Conservation (phyloP, 2,329 filamentous ascomycete genomes). For the Madurella fahalii region DNA sequence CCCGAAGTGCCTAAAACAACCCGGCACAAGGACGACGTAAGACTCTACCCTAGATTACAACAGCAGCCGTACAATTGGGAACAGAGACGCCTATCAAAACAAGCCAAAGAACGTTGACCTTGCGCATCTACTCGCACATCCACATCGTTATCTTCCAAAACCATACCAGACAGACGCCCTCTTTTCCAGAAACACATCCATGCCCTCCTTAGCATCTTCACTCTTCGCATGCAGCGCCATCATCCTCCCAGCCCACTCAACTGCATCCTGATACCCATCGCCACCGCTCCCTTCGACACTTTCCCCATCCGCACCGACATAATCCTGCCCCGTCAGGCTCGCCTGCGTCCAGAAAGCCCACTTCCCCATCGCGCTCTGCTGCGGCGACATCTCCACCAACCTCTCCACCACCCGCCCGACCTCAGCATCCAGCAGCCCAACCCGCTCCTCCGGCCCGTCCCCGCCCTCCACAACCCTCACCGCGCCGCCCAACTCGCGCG, state of each 20-base stretch:
- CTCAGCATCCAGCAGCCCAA: slow-evolving; percentile 20
- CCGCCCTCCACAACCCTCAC: slow-evolving; percentile 27
- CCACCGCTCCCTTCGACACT: slow-evolving; percentile 8
- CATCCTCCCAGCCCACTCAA: slow-evolving; percentile 27
- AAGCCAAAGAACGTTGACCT: no score
- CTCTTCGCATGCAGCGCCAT: slow-evolving; percentile 31
- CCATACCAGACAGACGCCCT: slow-evolving; percentile 24
- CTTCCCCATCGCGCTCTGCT: slow-evolving; percentile 33
- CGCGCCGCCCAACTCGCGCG: slow-evolving; percentile 24
- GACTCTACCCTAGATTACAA: no score
- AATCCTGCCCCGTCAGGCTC: slow-evolving; percentile 16
- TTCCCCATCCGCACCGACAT: neutral
- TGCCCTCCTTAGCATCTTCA: slow-evolving; percentile 30
- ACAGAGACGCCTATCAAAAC: no score
- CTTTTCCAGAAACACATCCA: slow-evolving; percentile 28
- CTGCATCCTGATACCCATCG: slow-evolving; percentile 28
- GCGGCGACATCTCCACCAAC: slow-evolving; percentile 26
- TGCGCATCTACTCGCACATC: neutral
- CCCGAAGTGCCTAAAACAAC: no score
- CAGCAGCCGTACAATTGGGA: no score
- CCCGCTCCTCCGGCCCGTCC: slow-evolving; percentile 19
- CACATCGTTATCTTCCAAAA: neutral
- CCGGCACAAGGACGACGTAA: no score
- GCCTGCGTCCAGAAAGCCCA: slow-evolving; percentile 35
- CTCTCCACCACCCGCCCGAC: slow-evolving; percentile 22